phyloP scores from a whole-genome alignment of 169 alveolate genomes.

The Plasmodium billcollinsi region DNA sequence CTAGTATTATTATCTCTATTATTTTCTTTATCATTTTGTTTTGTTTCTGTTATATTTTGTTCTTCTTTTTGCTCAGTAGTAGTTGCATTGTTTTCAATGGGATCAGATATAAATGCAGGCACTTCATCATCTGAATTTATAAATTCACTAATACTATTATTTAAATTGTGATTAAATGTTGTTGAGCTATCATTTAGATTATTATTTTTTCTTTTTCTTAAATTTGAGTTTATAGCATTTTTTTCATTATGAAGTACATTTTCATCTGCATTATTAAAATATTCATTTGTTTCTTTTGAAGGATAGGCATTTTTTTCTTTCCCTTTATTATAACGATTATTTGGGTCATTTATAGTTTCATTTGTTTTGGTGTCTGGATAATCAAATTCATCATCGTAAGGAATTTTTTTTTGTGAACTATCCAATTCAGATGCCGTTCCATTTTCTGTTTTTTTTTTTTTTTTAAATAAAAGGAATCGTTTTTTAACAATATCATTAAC shows the following conservation, averaged over 20 bases:
- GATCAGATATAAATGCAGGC: not conserved
- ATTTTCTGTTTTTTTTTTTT: too few relatives aligned
- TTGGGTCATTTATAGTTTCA: too few relatives aligned
- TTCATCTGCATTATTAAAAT: not conserved
- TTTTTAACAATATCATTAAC: too few relatives aligned
- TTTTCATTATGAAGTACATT: constrained; percentile 2
- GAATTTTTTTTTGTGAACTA: too few relatives aligned
- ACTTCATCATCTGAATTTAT: constrained; percentile 32
- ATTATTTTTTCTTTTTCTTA: constrained; percentile 24
- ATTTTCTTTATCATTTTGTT: constrained; percentile 5
- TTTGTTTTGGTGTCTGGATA: too few relatives aligned
- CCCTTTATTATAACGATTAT: not conserved
- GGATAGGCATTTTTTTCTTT: constrained; percentile 4
- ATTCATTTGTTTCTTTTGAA: not conserved
- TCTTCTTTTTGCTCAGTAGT: constrained; percentile 6
- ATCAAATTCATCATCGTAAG: too few relatives aligned
- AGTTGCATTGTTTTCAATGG: constrained; percentile 4
- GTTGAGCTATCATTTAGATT: constrained; percentile 23
- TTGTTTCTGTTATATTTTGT: not conserved
- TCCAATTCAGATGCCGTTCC: too few relatives aligned
- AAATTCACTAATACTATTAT: constrained; percentile 46
- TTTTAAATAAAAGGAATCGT: too few relatives aligned
- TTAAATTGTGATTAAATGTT: constrained; percentile 23
- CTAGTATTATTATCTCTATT: constrained; percentile 14
- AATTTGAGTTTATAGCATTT: constrained; percentile 1